Conservation (phyloP, 2,329 filamentous ascomycete species). For the Pyrenochaeta sp. region DNA sequence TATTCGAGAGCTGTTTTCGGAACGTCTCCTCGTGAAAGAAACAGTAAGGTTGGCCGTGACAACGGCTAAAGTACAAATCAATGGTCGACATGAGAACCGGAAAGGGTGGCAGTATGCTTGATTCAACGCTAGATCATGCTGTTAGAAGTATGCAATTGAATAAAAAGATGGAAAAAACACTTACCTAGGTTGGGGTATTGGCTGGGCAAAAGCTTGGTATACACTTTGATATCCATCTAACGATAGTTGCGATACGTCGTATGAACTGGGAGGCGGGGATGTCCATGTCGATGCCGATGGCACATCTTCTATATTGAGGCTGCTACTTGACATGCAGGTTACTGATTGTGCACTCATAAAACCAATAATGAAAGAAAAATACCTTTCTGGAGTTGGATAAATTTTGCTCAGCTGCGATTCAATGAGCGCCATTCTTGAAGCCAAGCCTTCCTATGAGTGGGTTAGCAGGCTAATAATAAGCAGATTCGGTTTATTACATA, state of each 20-base stretch:
- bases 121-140: neutral
- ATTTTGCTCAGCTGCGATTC: conserved; percentile 1
- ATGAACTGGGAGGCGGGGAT: neutral
- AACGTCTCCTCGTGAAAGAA: conserved; percentile 12
- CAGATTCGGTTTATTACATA: neutral
- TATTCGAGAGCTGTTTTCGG: neutral
- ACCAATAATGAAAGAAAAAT: neutral
- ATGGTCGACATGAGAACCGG: conserved; percentile 1
- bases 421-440: conserved; percentile 4
- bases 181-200: neutral
- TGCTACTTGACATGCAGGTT: neutral
- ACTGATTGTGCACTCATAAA: neutral
- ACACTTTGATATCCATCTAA: neutral
- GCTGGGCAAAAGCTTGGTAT: neutral
- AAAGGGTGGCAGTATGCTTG: neutral
- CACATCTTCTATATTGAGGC: neutral
- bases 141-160: neutral
- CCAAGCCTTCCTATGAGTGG: neutral
- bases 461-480: neutral
- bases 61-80: conserved; percentile 6
- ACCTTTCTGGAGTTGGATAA: neutral
- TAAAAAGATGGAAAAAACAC: neutral
- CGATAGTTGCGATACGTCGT: neutral
- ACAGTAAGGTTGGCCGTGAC: conserved; percentile 11
- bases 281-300: neutral